These are phyloP conservation scores for Vanrija humicola DNA, from an alignment of 1,284 basidiomycete species.

Conservation along the genomic window DNA sequence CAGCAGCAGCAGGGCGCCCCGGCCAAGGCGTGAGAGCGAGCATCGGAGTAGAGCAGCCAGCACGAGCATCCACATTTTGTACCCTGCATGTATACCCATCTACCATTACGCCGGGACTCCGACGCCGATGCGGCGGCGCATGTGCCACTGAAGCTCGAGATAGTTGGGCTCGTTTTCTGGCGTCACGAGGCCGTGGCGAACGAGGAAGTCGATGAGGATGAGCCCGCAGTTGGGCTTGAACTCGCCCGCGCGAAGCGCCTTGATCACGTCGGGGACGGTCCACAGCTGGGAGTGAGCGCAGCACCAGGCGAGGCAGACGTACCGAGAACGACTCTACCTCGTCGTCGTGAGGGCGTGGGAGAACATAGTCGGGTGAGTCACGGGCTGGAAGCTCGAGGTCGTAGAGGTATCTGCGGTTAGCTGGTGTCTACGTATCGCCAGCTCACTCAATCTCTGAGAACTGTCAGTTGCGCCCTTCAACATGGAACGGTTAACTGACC, in stretches of 20 bases:
- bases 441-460: constrained; percentile 29
- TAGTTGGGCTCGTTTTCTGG: constrained; percentile 52
- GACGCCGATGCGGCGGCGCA: constrained; percentile 37
- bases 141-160: constrained; percentile 42
- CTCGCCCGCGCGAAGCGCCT: constrained; percentile 47
- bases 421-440: background rate
- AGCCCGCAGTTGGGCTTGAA: constrained; percentile 60
- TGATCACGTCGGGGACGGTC: constrained; percentile 44
- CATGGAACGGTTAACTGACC: constrained; percentile 21
- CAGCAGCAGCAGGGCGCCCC: constrained; percentile 31
- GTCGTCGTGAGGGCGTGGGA: constrained; percentile 74
- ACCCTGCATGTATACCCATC: constrained; percentile 20
- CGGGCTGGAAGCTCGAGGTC: constrained; percentile 66
- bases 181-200: constrained; percentile 55
- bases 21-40: background rate
- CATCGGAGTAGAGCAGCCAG: background rate
- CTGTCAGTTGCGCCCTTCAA: background rate
- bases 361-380: constrained; percentile 50
- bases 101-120: constrained; percentile 17
- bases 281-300: constrained; percentile 28
- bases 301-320: constrained; percentile 1
- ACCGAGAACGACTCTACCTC: constrained; percentile 80
- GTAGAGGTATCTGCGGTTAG: constrained; percentile 59
- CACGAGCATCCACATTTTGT: constrained; percentile 5
- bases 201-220: constrained; percentile 56